Percentiles rank a stretch among this genome's conserved stretches.
Evolutionary conservation across 768 basidiomycete species (phyloP).

Genomic region (Calocybe gangraenosa): DNA sequence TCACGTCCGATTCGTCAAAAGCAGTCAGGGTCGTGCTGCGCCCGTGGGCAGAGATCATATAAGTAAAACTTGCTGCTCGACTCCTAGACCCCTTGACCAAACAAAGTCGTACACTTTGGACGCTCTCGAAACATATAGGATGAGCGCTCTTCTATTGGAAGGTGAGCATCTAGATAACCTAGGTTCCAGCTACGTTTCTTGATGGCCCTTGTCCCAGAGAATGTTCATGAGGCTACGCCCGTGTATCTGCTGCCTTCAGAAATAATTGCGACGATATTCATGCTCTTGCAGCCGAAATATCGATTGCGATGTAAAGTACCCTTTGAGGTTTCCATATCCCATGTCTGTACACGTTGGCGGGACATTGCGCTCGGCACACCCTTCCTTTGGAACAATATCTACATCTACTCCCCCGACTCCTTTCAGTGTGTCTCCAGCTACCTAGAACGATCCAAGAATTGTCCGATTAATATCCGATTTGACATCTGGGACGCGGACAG

Average conservation of each 20-base stretch:
- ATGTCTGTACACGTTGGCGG: slow-evolving; percentile 41
- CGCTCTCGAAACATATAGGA: no score
- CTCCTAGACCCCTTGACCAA: no score
- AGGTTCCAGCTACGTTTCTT: no score
- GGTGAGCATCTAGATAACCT: no score
- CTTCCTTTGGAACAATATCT: slow-evolving; percentile 35
- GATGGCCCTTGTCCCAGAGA: not conserved
- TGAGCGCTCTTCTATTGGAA: no score
- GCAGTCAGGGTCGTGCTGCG: not conserved
- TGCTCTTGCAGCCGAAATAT: slow-evolving; percentile 17
- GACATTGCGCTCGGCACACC: slow-evolving; percentile 29
- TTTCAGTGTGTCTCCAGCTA: slow-evolving; percentile 21
- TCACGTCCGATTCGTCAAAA: no score
- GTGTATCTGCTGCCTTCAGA: slow-evolving; percentile 25
- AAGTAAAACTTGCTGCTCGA: not conserved
- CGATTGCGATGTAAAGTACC: slow-evolving; percentile 22
- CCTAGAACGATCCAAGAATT: slow-evolving; percentile 24
- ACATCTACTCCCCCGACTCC: slow-evolving; percentile 25
- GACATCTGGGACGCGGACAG: slow-evolving; percentile 27
- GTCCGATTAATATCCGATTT: slow-evolving; percentile 26
- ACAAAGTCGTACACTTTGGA: no score
- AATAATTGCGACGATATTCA: slow-evolving; percentile 25
- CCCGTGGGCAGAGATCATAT: not conserved
- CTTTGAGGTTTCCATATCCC: slow-evolving; percentile 34
- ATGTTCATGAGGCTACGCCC: slow-evolving; percentile 1